phyloP scores from a whole-genome alignment of 1,284 basidiomycete species.

The Ustilago loliicola region DNA sequence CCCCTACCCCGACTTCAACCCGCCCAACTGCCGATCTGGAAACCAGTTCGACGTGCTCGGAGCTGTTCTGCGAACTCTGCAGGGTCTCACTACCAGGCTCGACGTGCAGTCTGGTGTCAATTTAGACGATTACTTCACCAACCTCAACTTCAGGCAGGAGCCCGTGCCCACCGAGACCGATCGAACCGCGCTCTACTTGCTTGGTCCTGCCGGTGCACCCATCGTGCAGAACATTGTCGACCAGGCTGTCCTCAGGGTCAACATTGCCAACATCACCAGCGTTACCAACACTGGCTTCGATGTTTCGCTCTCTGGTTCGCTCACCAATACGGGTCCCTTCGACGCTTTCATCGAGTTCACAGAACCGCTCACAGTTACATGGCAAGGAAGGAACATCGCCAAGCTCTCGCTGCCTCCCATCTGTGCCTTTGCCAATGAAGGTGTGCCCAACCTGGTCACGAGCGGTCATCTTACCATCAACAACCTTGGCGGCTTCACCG shows the following conservation, averaged over 20 bases:
- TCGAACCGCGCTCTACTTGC: slow-evolving; percentile 77
- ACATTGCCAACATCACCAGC: slow-evolving; percentile 77
- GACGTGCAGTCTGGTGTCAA: slow-evolving; percentile 63
- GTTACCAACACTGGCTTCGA: slow-evolving; percentile 65
- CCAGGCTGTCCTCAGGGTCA: slow-evolving; percentile 76
- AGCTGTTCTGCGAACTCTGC: slow-evolving; percentile 78
- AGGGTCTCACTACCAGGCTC: slow-evolving; percentile 76
- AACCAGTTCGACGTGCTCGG: slow-evolving; percentile 71
- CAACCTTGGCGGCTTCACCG: slow-evolving; percentile 74
- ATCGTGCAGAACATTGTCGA: slow-evolving; percentile 80
- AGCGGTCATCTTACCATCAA: slow-evolving; percentile 70
- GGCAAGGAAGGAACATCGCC: slow-evolving; percentile 80
- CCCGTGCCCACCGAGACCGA: slow-evolving; percentile 79
- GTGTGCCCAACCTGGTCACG: slow-evolving; percentile 78
- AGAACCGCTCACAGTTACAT: slow-evolving; percentile 74
- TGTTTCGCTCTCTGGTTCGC: slow-evolving; percentile 71
- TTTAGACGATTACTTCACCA: slow-evolving; percentile 72
- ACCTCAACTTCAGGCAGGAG: slow-evolving; percentile 77
- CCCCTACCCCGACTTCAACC: slow-evolving; percentile 70
- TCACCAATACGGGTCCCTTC: slow-evolving; percentile 70
- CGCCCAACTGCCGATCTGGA: slow-evolving; percentile 76
- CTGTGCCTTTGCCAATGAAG: slow-evolving; percentile 79
- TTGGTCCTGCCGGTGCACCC: slow-evolving; percentile 76
- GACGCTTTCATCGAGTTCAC: slow-evolving; percentile 73
- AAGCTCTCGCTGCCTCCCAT: slow-evolving; percentile 78